Percentiles rank a stretch among this genome's conserved stretches.
Conservation (phyloP, 331 rosid genomes). For the Quercus lobata region DNA sequence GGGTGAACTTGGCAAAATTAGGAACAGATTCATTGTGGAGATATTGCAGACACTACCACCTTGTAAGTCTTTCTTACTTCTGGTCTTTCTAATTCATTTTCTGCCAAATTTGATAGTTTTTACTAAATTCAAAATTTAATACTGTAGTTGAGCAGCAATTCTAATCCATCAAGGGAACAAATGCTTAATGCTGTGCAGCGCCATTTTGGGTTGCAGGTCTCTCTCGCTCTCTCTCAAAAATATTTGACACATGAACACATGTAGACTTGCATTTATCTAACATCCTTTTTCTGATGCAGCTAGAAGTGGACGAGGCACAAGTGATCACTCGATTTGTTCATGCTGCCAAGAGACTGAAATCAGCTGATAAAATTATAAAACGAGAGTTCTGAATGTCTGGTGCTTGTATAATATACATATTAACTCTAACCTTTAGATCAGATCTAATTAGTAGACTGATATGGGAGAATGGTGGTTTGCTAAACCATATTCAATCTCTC, state of each 20-base stretch:
- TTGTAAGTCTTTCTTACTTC: conserved; percentile 35
- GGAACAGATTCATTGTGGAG: conserved; percentile 53
- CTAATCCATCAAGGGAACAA: conserved; percentile 43
- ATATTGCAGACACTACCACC: conserved; percentile 61
- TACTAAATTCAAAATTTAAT: background rate
- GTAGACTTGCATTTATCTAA: background rate
- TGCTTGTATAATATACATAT: conserved; percentile 23
- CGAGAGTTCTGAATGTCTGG: conserved; percentile 7
- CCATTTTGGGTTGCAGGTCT: conserved; percentile 52
- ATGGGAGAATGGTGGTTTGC: conserved; percentile 6
- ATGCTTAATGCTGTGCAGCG: conserved; percentile 41
- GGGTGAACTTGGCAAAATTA: conserved; percentile 45
- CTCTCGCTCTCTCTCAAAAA: background rate
- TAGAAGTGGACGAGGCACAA: conserved; percentile 36
- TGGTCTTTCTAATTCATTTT: background rate
- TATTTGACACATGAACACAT: background rate
- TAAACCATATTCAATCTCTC: conserved; percentile 9
- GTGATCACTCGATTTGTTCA: conserved; percentile 49
- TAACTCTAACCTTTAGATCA: conserved; percentile 37
- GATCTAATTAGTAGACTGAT: conserved; percentile 25
- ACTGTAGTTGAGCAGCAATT: conserved; percentile 32
- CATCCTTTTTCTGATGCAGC: conserved; percentile 1
- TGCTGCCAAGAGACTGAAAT: conserved; percentile 39
- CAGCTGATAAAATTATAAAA: conserved; percentile 14
- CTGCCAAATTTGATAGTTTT: background rate